A percentile compares a stretch with the other conserved stretches of the same genome.
Conservation (phyloP, 2,329 filamentous ascomycete genomes). For the Colletotrichum sansevieriae region DNA sequence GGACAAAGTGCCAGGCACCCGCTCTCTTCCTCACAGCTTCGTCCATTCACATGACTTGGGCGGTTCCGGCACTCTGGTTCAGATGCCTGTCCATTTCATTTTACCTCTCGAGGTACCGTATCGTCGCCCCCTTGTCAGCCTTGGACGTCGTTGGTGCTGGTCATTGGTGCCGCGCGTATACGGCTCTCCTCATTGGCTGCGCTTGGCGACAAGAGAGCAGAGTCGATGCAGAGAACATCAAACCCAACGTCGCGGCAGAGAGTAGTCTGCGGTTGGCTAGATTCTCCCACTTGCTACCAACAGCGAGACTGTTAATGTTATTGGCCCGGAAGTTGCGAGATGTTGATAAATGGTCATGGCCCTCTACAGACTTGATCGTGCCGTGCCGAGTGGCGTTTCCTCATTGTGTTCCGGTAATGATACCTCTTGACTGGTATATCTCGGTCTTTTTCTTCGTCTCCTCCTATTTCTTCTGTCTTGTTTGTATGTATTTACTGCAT, state of each 20-base stretch:
- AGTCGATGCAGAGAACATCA: constrained; percentile 21
- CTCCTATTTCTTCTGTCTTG: background rate
- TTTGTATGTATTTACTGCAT: background rate
- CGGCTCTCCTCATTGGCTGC: constrained; percentile 25
- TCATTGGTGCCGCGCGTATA: constrained; percentile 33
- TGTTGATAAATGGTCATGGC: constrained; percentile 27
- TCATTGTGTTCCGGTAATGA: background rate
- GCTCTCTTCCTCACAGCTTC: background rate
- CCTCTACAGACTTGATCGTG: background rate
- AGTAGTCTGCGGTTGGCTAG: constrained; percentile 30
- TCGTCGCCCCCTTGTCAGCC: constrained; percentile 26
- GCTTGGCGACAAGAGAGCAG: constrained; percentile 28
- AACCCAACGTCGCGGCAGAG: constrained; percentile 32
- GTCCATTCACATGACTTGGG: constrained; percentile 33
- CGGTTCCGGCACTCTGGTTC: constrained; percentile 29
- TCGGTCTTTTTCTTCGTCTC: background rate
- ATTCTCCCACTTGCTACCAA: constrained; percentile 1
- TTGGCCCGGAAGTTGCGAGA: background rate
- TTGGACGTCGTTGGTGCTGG: constrained; percentile 21
- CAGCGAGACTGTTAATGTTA: background rate
- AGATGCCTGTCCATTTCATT: background rate
- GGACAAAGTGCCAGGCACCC: background rate
- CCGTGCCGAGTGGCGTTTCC: constrained; percentile 26
- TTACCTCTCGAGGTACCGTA: background rate
- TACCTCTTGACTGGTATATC: background rate